Evolutionary conservation across 805 yeast genomes (phyloP).

Genomic region (Suhomyces pyralidae): DNA sequence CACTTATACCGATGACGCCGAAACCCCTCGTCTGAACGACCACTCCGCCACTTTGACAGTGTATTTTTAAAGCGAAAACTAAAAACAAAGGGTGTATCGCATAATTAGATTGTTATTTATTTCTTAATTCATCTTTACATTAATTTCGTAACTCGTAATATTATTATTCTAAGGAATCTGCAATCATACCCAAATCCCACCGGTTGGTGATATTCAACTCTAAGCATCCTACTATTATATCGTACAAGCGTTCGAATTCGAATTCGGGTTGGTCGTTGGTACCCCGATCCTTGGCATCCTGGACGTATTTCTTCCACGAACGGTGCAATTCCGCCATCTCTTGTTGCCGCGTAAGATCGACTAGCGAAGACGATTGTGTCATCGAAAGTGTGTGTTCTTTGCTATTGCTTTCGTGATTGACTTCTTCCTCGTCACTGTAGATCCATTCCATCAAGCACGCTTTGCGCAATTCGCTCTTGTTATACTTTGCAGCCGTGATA

Average conservation of each 20-base stretch:
- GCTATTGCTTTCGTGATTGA: not conserved
- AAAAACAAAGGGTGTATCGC: not conserved
- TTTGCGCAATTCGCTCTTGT: slow-evolving; percentile 41
- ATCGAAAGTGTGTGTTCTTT: slow-evolving; percentile 2
- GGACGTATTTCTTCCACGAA: slow-evolving; percentile 17
- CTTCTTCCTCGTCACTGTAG: slow-evolving; percentile 6
- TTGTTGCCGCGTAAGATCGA: slow-evolving; percentile 15
- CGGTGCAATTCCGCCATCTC: slow-evolving; percentile 14
- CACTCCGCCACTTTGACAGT: not conserved
- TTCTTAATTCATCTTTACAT: not conserved
- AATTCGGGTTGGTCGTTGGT: not conserved
- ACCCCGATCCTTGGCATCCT: slow-evolving; percentile 7
- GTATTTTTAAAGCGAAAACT: not conserved
- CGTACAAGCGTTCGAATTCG: slow-evolving; percentile 27
- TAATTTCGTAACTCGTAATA: not conserved
- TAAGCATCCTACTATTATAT: slow-evolving; percentile 53
- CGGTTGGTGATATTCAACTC: slow-evolving; percentile 49
- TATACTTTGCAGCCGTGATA: slow-evolving; percentile 66
- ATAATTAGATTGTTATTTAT: not conserved
- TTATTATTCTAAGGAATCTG: slow-evolving; percentile 3
- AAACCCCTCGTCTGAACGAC: not conserved
- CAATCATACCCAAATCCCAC: slow-evolving; percentile 45
- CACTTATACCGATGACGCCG: not conserved
- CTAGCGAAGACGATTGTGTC: slow-evolving; percentile 14
- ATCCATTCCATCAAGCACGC: slow-evolving; percentile 38